These are phyloP conservation scores for Kondoa malvinella DNA, from an alignment of 768 basidiomycete species.

Conservation along the genomic window DNA sequence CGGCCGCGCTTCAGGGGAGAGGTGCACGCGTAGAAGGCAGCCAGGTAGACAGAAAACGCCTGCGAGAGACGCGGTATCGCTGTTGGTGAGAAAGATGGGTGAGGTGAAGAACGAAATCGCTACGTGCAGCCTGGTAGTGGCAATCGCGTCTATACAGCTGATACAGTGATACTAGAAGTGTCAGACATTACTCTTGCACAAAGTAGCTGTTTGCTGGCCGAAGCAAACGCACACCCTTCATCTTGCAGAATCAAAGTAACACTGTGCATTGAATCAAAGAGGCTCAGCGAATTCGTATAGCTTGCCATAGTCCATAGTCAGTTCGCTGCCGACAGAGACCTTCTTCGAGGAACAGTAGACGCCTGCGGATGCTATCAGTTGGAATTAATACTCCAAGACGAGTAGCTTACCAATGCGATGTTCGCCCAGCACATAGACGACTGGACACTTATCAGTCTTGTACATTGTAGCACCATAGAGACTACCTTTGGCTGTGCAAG, in stretches of 20 bases:
- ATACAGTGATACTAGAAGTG: too few relatives aligned
- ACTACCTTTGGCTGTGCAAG: background rate
- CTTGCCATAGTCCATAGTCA: constrained; percentile 2
- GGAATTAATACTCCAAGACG: too few relatives aligned
- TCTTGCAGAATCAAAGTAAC: too few relatives aligned
- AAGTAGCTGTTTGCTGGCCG: too few relatives aligned
- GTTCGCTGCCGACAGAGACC: background rate
- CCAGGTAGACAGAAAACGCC: background rate
- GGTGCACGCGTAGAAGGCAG: too few relatives aligned
- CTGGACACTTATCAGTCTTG: background rate
- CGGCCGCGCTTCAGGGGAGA: too few relatives aligned
- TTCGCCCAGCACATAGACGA: constrained; percentile 7
- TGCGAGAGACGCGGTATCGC: background rate
- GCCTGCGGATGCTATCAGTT: too few relatives aligned
- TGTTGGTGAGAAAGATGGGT: background rate
- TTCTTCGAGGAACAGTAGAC: background rate
- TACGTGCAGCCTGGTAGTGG: too few relatives aligned
- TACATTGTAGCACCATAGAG: background rate
- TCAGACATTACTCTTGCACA: too few relatives aligned
- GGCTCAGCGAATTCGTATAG: background rate
- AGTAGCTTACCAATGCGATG: constrained; percentile 6
- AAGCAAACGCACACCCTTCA: too few relatives aligned
- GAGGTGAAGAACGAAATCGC: too few relatives aligned
- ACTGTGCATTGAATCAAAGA: background rate
- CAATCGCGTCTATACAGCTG: too few relatives aligned